These are phyloP conservation scores for Tuber brumale DNA, from an alignment of 495 filamentous ascomycete genomes.

Conservation along the genomic window DNA sequence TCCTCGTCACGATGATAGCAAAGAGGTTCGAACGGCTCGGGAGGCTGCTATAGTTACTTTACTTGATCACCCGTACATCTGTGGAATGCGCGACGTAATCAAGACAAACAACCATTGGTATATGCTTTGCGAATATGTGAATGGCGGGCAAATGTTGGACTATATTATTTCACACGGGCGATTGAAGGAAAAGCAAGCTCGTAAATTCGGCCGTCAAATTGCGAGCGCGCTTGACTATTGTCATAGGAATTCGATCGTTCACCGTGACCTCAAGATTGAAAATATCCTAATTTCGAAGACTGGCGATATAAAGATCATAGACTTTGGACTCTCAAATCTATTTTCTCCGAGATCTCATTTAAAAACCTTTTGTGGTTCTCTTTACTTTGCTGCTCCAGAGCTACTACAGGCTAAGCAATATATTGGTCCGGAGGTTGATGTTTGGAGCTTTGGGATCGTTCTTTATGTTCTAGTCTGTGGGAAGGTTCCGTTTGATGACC, in stretches of 20 bases:
- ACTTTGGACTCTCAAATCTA: constrained; percentile 95
- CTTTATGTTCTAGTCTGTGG: constrained; percentile 96
- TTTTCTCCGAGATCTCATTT: constrained; percentile 81
- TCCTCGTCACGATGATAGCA: constrained; percentile 49
- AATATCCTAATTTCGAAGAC: constrained; percentile 99
- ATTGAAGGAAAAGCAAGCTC: constrained; percentile 95
- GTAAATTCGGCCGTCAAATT: constrained; percentile 96
- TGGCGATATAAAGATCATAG: constrained; percentile 99
- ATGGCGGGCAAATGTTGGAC: constrained; percentile 98
- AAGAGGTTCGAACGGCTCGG: constrained; percentile 89
- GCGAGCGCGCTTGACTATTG: constrained; percentile 98
- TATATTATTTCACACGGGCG: constrained; percentile 99
- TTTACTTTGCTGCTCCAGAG: constrained; percentile 97
- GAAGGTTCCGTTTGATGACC: constrained; percentile 97
- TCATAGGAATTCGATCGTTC: constrained; percentile 97
- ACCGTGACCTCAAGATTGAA: constrained; percentile 96
- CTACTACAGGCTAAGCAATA: constrained; percentile 90
- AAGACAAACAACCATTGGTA: constrained; percentile 98
- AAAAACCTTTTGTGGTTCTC: constrained; percentile 95
- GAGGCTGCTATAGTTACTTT: constrained; percentile 97
- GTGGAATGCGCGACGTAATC: constrained; percentile 89
- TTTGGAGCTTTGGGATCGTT: constrained; percentile 99
- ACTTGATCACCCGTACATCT: constrained; percentile 92
- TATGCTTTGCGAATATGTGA: constrained; percentile 99
- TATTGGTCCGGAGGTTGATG: constrained; percentile 91